A percentile compares a stretch with the other conserved stretches of the same genome.
Conservation (phyloP, 768 basidiomycete species). For the Coprinellus micaceus region DNA sequence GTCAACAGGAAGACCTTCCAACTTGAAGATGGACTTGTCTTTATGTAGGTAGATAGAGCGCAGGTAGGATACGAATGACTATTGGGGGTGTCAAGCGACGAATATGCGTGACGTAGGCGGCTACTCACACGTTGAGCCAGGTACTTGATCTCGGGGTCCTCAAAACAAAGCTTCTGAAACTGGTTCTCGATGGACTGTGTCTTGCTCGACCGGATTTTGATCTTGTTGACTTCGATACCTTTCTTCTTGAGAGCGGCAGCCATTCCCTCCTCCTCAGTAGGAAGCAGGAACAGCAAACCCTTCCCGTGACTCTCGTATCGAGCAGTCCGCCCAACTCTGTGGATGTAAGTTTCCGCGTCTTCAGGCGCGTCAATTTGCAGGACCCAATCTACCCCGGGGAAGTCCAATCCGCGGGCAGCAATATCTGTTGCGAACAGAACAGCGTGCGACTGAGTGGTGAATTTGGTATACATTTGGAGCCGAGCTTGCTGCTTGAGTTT, state of each 20-base stretch:
- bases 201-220: conserved; percentile 88
- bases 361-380: conserved; percentile 94
- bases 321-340: conserved; percentile 93
- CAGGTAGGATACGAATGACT: conserved; percentile 96
- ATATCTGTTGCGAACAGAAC: conserved; percentile 95
- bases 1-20: conserved; percentile 77
- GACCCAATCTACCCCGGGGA: conserved; percentile 96
- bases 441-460: conserved; percentile 76
- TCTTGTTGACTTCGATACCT: conserved; percentile 65
- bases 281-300: conserved; percentile 74
- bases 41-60: conserved; percentile 91
- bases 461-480: conserved; percentile 77
- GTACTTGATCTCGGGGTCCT: conserved; percentile 96
- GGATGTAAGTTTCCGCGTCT: conserved; percentile 96
- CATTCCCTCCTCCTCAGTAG: conserved; percentile 95
- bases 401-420: conserved; percentile 93
- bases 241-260: conserved; percentile 64
- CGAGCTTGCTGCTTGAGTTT: conserved; percentile 95
- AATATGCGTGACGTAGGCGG: background rate
- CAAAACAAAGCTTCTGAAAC: conserved; percentile 88
- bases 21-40: conserved; percentile 89
- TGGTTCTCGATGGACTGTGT: conserved; percentile 81
- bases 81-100: conserved; percentile 1
- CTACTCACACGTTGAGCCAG: conserved; percentile 81
- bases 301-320: conserved; percentile 90